Base-by-base conservation (phyloP, 1,139 yeast species). In the Lodderomyces beijingensis region DNA sequence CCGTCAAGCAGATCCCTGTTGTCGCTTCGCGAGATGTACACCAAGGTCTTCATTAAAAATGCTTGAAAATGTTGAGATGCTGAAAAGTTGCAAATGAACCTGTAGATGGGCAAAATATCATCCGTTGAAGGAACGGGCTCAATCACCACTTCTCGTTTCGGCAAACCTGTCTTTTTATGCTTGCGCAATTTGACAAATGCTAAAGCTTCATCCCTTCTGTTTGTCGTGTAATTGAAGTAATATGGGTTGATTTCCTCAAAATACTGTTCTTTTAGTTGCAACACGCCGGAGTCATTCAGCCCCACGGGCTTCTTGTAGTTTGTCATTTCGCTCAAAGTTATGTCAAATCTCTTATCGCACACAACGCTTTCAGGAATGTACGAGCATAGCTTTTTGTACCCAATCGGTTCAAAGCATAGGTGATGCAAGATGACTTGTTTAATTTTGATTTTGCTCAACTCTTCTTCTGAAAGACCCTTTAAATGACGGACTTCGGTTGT, bases 321-420 rank as follows among this genome's bases (percentile, higher is more conserved):
- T 0, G 95, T 68, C 41, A 84, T 61, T 31, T 76, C 76, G 4
- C 69, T 64, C 35, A 91, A 59, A 13, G 79, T 70, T 13, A 74
- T 57, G 39, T 88, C 95, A 57, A 89, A 88, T 25, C 77, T 62
- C 41, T 84, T 86, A 40, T 86, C 93, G 9, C 74, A 64, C 0
- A 77, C 63, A 15, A 88, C 65, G 45, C 79, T 84, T 35, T 88
- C 96, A 0, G 96, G 93, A 8, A 89, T 70, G 15, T 68, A 73
- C 4, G 75, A 61, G 40, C 81, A 71, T 17, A 91, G 59, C 35
- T 85, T 85, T 3, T 93, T 75, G 50, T 79, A 88, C 14, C 79
- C 69, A 63, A 79, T 62, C 1, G 85, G 79, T 17, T 79, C 79
- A 59, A 86, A 86, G 37, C 93, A 79, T 16, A 91, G 62, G 11